Base-by-base conservation (phyloP, 2,329 filamentous ascomycete species). In the Colletotrichum sp. region DNA sequence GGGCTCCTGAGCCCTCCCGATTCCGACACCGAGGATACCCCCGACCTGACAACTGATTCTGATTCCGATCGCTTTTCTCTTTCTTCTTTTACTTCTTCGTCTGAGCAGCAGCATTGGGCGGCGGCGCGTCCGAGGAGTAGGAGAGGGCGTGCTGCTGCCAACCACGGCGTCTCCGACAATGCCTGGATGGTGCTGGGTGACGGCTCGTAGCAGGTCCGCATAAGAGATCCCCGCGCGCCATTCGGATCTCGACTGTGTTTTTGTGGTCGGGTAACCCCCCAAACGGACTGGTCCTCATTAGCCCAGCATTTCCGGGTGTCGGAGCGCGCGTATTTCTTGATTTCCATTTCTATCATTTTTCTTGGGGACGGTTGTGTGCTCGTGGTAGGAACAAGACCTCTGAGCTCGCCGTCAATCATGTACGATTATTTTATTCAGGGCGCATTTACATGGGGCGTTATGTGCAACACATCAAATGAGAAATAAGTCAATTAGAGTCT, bases 171-270 rank as follows among this genome's bases (percentile, higher is more conserved):
- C 68, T 74, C 79, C 68, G 79, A 82, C 65, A 79, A 82, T 57
- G 80, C 83, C 76, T 88, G 86, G 86, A 82, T 87, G 43, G 82
- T 88, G 81, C 81, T 88, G 79, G 84, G 83, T 80, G 86, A 87
- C 83, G 87, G 83, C 86, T 87, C 83, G 85, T 85, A 88, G 82
- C 85, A 87, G 81, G 84, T 86, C 85, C 85, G 83, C 82, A 78
- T 67, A 75, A 71, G 75, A 78, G 78, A 80, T 80, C 80, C 80
- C 82, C 80, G 80, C 78, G 79, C 78, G 75, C 71, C 67, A 79
- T 79, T 74, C 75, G 81, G 80, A 79, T 81, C 80, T 81, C 75
- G 79, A 79, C 60, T 61, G 75, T 73, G 77, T 64, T 64, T 30
- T 68, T 64, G 77, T 65, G 79, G 80, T 80, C 79, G 81, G 75